Conservation (phyloP, 768 basidiomycete species). For the Antrodiella citrinella region DNA sequence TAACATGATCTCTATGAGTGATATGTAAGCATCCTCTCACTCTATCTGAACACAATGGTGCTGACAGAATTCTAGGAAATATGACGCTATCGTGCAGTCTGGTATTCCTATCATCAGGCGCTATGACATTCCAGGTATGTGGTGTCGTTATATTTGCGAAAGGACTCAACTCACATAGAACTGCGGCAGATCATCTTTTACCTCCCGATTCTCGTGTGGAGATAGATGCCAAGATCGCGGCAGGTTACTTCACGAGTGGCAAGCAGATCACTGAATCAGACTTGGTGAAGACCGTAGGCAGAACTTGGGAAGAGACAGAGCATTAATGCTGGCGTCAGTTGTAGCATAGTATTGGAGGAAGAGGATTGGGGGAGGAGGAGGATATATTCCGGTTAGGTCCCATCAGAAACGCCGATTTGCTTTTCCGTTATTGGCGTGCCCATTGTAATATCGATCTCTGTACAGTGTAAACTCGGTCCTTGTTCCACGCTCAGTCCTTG, state of each 20-base stretch:
- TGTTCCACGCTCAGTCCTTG: no score
- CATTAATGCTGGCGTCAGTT: constrained; percentile 35
- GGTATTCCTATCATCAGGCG: constrained; percentile 77
- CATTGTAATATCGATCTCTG: no score
- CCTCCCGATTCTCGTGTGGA: constrained; percentile 88
- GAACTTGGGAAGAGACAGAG: constrained; percentile 87
- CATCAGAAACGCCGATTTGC: no score
- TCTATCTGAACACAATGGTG: background rate
- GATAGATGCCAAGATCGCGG: constrained; percentile 94
- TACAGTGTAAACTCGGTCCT: no score
- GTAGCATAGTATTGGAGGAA: background rate
- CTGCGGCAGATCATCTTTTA: constrained; percentile 85
- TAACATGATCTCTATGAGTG: constrained; percentile 86
- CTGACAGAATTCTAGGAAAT: constrained; percentile 53
- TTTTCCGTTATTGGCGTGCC: no score
- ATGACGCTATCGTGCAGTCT: constrained; percentile 84
- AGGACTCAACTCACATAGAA: constrained; percentile 16
- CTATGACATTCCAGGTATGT: constrained; percentile 79
- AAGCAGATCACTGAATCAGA: constrained; percentile 74
- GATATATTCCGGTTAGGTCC: no score
- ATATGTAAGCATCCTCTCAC: constrained; percentile 44
- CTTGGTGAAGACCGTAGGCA: constrained; percentile 76
- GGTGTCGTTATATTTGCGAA: background rate
- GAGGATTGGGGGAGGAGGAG: background rate
- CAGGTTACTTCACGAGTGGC: constrained; percentile 84